Base-by-base conservation (phyloP, 139 green algal genomes). In the Gonium pectorale region DNA sequence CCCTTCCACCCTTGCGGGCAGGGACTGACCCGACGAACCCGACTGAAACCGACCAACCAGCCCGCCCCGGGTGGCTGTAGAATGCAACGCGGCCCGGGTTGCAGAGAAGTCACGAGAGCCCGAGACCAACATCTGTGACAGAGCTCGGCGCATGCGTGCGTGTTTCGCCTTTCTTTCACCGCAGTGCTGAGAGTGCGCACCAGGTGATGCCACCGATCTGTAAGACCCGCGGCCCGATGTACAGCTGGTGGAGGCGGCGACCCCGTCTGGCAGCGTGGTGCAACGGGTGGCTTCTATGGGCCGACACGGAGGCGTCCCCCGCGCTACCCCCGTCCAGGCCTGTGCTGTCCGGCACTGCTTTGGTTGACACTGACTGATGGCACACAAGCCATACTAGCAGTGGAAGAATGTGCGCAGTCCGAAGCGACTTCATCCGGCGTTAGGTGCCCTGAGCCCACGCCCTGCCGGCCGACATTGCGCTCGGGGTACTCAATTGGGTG, bases 161-260 rank as follows among this genome's bases (percentile, higher is more conserved):
- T 17, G 13, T 17, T 56, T 17, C 49, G 13, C 49, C 17, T 56
- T 56, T 17, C 49, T 56, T 56, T 17, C 49, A 13, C 49, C 49
- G 13, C 17, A 56, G 13, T 17, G 13, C 49, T 40, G 5, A 19
- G 9, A 27, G 5, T 15, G 59, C 73, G 2, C 52, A 81, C 73
- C 40, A 68, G n/a, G 73, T 70, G 1, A 70, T 29, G 1, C 46
- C 29, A 17, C 71, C 60, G 21, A 82, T 22, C 24, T 40, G 17
- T 19, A 82, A n/a, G 3, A 71, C 29, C 1, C 59, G 59, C 8
- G 75, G 75, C 0, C 75, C 75, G 2, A 82, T 15, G 41, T 82
- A 82, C 22, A 82, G 19, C 56, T 72, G 59, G 59, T 72, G 38
- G 40, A 82, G 75, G 15, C 38, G 41, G 26, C 75, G 59, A 49